Base-by-base conservation (phyloP, 2,329 filamentous ascomycete genomes). In the Fusarium succisae region DNA sequence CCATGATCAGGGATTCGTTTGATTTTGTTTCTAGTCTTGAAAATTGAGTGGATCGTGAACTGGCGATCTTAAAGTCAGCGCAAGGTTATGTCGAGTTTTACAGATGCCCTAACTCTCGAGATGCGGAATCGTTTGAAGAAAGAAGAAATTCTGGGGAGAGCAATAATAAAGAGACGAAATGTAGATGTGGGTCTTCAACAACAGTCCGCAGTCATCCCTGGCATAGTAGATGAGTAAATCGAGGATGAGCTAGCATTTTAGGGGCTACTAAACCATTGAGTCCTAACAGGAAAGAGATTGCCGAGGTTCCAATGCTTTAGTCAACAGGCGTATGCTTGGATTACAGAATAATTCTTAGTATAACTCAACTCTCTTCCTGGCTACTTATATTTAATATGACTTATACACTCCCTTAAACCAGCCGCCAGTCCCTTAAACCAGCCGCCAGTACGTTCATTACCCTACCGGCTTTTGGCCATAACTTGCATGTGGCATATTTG, bases 381-480 rank as follows among this genome's bases (percentile, higher is more conserved):
- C 30, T 32, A 32, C 30, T 32, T 11, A 26, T 4, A 15, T 15
- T 15, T 26, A 10, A 22, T 26, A 6, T 1, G 4, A 15, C 8
- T 15, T 53, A 3, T 18, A 15, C 6, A 3, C 17, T 53, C 24
- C 8, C 8, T 13, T 3, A 0, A 15, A 5, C 12, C n/a, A 15
- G 12, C 9, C 13, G 20, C 50, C 9, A 10, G n/a, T n/a, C n/a
- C n/a, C n/a, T n/a, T n/a, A n/a, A n/a, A n/a, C n/a, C n/a, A n/a
- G n/a, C n/a, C n/a, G n/a, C n/a, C n/a, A n/a, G n/a, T n/a, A n/a
- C n/a, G n/a, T n/a, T n/a, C n/a, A n/a, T n/a, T n/a, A n/a, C n/a
- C n/a, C n/a, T n/a, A n/a, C n/a, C n/a, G n/a, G n/a, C n/a, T n/a
- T n/a, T n/a, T n/a, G 15, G 14, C 24, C 22, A 12, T 11, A 24